Percentiles rank a stretch among this genome's conserved stretches.
phyloP scores from a whole-genome alignment of 2,329 filamentous ascomycete genomes.

The Periconia sp. region DNA sequence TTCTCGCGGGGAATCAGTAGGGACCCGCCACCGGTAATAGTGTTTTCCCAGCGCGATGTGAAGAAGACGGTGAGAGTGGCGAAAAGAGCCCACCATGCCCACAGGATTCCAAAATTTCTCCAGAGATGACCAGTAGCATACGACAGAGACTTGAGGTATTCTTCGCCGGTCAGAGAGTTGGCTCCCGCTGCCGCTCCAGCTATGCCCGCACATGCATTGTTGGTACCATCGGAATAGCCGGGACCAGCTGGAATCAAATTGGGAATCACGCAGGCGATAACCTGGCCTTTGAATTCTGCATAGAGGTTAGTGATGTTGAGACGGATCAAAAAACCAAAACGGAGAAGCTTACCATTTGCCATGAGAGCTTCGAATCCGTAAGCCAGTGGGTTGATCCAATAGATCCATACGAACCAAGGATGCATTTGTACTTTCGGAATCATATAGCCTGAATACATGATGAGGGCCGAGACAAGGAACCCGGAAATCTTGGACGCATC shows the following conservation, averaged over 20 bases:
- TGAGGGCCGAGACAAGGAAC: constrained; percentile 38
- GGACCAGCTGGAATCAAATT: constrained; percentile 52
- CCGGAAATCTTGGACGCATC: constrained; percentile 60
- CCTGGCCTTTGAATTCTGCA: constrained; percentile 48
- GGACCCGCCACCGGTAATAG: background rate
- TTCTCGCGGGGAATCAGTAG: background rate
- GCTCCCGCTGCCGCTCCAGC: constrained; percentile 49
- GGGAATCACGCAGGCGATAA: constrained; percentile 49
- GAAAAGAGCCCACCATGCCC: constrained; percentile 46
- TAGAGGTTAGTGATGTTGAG: background rate
- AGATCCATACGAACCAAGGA: constrained; percentile 56
- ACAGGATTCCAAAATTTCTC: constrained; percentile 49
- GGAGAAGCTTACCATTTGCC: constrained; percentile 58
- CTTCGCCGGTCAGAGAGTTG: constrained; percentile 57
- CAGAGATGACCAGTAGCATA: constrained; percentile 29
- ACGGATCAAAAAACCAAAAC: background rate
- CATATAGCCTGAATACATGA: constrained; percentile 64
- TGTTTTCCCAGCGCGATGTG: background rate
- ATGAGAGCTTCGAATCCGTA: constrained; percentile 76
- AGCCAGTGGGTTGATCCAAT: constrained; percentile 74
- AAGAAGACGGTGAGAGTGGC: constrained; percentile 58
- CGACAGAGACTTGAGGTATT: constrained; percentile 59
- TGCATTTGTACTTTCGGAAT: constrained; percentile 54
- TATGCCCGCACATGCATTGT: background rate
- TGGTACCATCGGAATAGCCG: background rate